phyloP scores from a whole-genome alignment of 176 grass and related monocot species.

The Panicum miliaceum region DNA sequence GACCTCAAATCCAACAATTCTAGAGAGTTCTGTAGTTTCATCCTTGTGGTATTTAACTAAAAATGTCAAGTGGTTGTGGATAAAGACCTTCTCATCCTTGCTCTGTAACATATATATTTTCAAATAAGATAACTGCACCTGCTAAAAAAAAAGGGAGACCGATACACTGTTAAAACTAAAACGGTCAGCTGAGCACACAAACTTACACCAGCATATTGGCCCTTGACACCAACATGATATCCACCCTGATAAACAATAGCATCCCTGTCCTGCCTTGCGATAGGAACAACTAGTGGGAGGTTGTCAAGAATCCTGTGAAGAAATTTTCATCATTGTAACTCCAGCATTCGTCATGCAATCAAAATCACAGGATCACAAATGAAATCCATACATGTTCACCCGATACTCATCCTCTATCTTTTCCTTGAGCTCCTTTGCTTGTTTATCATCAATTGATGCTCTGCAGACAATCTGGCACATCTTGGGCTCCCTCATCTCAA shows the following conservation, averaged over 20 bases:
- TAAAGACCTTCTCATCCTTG: slow-evolving; percentile 49
- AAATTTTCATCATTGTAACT: neutral
- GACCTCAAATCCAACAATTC: slow-evolving; percentile 53
- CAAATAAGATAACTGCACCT: neutral
- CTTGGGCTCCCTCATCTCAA: slow-evolving; percentile 42
- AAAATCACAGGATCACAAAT: neutral
- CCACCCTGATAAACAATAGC: slow-evolving; percentile 41
- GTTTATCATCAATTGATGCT: slow-evolving; percentile 17
- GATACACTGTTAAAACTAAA: neutral
- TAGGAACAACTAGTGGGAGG: slow-evolving; percentile 40
- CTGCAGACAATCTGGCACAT: slow-evolving; percentile 43
- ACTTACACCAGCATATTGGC: slow-evolving; percentile 51
- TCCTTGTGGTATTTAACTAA: slow-evolving; percentile 56
- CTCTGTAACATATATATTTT: slow-evolving; percentile 36
- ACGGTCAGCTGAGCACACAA: neutral
- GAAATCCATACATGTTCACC: slow-evolving; percentile 39
- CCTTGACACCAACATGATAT: slow-evolving; percentile 52
- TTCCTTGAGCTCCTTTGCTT: slow-evolving; percentile 50
- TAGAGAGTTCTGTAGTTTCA: slow-evolving; percentile 36
- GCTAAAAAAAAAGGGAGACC: neutral
- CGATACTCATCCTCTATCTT: slow-evolving; percentile 51
- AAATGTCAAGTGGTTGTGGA: slow-evolving; percentile 53
- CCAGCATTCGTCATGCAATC: neutral
- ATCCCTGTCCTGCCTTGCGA: slow-evolving; percentile 30
- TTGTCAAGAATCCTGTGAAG: slow-evolving; percentile 48